These are phyloP conservation scores for Leccinum pellstonianum DNA, from an alignment of 768 basidiomycete genomes.

Conservation along the genomic window DNA sequence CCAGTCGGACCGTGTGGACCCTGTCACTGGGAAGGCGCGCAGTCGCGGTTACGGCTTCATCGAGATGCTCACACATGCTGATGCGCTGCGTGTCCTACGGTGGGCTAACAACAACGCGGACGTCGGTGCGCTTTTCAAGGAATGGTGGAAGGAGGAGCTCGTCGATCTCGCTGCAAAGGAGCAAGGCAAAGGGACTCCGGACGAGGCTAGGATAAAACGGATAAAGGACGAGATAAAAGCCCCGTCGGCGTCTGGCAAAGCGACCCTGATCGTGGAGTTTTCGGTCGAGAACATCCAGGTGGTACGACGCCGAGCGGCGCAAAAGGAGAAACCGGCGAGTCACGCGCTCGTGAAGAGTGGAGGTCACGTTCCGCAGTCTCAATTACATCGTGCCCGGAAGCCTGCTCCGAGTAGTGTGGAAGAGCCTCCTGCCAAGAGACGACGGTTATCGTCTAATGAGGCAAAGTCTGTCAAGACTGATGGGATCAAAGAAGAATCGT, in stretches of 20 bases:
- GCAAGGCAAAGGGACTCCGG: constrained; percentile 45
- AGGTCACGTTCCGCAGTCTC: constrained; percentile 6
- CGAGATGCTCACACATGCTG: constrained; percentile 83
- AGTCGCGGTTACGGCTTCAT: constrained; percentile 96
- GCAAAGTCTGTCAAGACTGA: constrained; percentile 27
- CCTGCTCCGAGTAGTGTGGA: constrained; percentile 16
- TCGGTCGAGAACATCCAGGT: constrained; percentile 95
- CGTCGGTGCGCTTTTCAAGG: constrained; percentile 60
- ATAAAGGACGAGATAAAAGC: constrained; percentile 54
- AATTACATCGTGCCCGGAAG: constrained; percentile 3
- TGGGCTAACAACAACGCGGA: constrained; percentile 92
- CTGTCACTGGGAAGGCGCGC: constrained; percentile 80
- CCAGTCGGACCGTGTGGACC: constrained; percentile 84
- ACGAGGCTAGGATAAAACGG: constrained; percentile 54
- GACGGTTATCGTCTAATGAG: constrained; percentile 29
- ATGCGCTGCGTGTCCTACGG: constrained; percentile 86
- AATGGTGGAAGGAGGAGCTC: constrained; percentile 85
- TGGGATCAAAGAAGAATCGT: constrained; percentile 16
- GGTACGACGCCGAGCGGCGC: constrained; percentile 68
- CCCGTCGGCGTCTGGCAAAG: constrained; percentile 38
- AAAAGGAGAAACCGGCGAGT: constrained; percentile 38
- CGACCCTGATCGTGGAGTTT: constrained; percentile 86
- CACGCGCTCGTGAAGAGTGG: neutral
- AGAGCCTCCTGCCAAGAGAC: constrained; percentile 43
- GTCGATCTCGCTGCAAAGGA: constrained; percentile 57